Evolutionary conservation across 768 basidiomycete genomes (phyloP).

Genomic region (Rubroboletus pulcherrimus): DNA sequence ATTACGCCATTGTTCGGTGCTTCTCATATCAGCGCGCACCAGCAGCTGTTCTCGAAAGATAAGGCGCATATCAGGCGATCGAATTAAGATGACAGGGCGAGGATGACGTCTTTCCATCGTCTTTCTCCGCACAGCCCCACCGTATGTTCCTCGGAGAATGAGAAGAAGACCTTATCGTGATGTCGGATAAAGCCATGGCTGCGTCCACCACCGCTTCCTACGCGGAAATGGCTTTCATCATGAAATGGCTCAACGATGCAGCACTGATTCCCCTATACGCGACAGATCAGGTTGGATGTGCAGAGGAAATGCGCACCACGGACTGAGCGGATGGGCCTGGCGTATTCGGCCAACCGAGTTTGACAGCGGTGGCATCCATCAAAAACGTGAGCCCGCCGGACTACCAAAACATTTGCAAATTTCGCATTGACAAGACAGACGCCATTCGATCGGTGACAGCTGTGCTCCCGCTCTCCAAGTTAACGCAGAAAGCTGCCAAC

Average conservation of each 20-base stretch:
- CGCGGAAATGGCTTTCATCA: background rate
- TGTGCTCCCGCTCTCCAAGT: background rate
- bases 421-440: conserved; percentile 6
- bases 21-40: conserved; percentile 4
- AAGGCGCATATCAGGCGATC: background rate
- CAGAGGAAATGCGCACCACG: background rate
- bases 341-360: background rate
- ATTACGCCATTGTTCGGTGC: conserved; percentile 15
- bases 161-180: conserved; percentile 10
- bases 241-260: background rate
- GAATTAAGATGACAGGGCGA: background rate
- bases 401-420: background rate
- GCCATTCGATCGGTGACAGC: conserved; percentile 3
- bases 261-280: no score
- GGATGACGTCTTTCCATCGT: background rate
- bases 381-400: no score
- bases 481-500: background rate
- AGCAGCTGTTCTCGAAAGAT: conserved; percentile 6
- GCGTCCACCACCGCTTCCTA: conserved; percentile 4
- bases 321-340: no score
- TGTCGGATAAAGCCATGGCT: conserved; percentile 5
- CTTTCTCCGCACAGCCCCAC: conserved; percentile 4
- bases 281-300: background rate
- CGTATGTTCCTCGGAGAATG: conserved; percentile 19
- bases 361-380: background rate